Conservation (phyloP, 1,284 basidiomycete genomes). For the Austroboletus niveus region DNA sequence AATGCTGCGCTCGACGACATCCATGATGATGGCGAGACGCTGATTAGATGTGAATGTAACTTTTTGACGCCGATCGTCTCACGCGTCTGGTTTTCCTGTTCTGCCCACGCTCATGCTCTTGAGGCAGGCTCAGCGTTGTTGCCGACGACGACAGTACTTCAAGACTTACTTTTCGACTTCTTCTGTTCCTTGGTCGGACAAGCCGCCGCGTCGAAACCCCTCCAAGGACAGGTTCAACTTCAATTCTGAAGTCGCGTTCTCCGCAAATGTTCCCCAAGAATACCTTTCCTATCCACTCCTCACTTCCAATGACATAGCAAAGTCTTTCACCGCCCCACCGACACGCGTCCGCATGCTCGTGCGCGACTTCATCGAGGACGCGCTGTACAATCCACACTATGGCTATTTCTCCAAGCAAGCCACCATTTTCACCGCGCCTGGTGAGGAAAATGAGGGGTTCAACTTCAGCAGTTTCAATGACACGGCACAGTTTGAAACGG, state of each 20-base stretch:
- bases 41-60: slow-evolving; percentile 15
- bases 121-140: slow-evolving; percentile 15
- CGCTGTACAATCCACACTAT: slow-evolving; percentile 95
- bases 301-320: slow-evolving; percentile 67
- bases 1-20: slow-evolving; percentile 51
- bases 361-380: slow-evolving; percentile 96
- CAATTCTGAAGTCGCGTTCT: slow-evolving; percentile 52
- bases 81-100: slow-evolving; percentile 4
- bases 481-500: slow-evolving; percentile 76
- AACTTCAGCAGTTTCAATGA: slow-evolving; percentile 72
- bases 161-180: slow-evolving; percentile 29
- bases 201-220: slow-evolving; percentile 9
- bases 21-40: slow-evolving; percentile 27
- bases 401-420: slow-evolving; percentile 96
- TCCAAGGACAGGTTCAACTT: slow-evolving; percentile 66
- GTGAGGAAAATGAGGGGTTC: slow-evolving; percentile 50
- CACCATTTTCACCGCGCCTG: slow-evolving; percentile 76
- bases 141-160: slow-evolving; percentile 21
- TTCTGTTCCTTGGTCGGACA: slow-evolving; percentile 12
- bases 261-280: slow-evolving; percentile 47
- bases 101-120: slow-evolving; percentile 22
- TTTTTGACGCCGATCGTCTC: not conserved
- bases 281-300: slow-evolving; percentile 62
- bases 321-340: slow-evolving; percentile 60
- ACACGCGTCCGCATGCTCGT: slow-evolving; percentile 89